These are phyloP conservation scores for Globisporangium recalcitrans DNA, from an alignment of 352 stramenopile genomes.

Conservation along the genomic window DNA sequence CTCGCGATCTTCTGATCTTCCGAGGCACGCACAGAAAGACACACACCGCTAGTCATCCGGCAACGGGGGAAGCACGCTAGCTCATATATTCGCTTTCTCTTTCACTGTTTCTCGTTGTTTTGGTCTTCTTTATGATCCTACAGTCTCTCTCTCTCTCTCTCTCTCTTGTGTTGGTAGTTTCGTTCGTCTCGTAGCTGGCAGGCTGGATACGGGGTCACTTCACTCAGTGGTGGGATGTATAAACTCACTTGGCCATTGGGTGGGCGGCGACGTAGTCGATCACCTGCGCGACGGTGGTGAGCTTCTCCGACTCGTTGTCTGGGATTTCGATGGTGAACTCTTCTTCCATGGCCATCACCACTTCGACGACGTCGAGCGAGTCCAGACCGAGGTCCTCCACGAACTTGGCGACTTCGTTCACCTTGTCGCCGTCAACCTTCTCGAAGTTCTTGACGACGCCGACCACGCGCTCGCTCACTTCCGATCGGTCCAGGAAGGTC, in stretches of 20 bases:
- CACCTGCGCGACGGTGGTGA: conserved; percentile 94
- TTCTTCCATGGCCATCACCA: conserved; percentile 99
- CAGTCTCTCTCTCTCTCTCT: conserved; percentile 9
- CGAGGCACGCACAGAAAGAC: neutral
- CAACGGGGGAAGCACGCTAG: neutral
- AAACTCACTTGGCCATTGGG: conserved; percentile 97
- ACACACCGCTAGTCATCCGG: neutral
- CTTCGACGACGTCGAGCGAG: conserved; percentile 95
- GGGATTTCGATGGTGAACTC: conserved; percentile 99
- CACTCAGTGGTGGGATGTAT: neutral
- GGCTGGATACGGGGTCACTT: too few species aligned
- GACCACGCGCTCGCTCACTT: conserved; percentile 97
- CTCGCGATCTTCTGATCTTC: neutral
- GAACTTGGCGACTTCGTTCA: conserved; percentile 91
- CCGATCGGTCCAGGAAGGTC: conserved; percentile 85
- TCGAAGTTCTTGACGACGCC: conserved; percentile 99
- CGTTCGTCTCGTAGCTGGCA: neutral
- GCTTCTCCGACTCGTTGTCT: conserved; percentile 99
- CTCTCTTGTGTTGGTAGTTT: conserved; percentile 1
- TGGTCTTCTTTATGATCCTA: conserved; percentile 15
- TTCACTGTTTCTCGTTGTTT: conserved; percentile 14
- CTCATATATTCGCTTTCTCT: conserved; percentile 1
- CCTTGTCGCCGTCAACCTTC: conserved; percentile 96
- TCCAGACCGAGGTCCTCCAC: conserved; percentile 98
- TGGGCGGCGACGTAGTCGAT: conserved; percentile 98